Conservation (phyloP, 805 yeast genomes). For the Saccharomycopsis sp. region DNA sequence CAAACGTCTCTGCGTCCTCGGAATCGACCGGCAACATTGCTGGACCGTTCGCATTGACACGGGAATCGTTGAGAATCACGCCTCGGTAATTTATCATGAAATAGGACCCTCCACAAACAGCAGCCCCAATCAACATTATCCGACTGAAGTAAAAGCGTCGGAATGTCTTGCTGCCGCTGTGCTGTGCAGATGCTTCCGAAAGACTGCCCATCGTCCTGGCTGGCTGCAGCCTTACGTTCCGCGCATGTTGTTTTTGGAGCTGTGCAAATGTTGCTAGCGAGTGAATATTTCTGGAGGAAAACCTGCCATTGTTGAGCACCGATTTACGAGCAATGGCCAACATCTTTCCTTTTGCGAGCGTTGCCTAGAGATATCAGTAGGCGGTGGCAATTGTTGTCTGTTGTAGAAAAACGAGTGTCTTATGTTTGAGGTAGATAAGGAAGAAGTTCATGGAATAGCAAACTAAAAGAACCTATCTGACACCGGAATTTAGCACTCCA, state of each 20-base stretch:
- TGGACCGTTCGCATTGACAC: background rate
- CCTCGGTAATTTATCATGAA: background rate
- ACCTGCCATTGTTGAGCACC: background rate
- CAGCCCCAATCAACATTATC: background rate
- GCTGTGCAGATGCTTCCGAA: background rate
- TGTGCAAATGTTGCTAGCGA: no score
- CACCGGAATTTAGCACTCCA: no score
- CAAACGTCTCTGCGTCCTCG: conserved; percentile 55
- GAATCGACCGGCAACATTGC: conserved; percentile 30
- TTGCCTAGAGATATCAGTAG: no score
- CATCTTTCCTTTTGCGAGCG: no score
- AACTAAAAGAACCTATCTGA: no score
- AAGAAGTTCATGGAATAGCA: no score
- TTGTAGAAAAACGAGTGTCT: no score
- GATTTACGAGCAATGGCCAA: background rate
- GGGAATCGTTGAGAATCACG: background rate
- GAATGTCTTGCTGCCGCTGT: background rate
- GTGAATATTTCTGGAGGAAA: background rate
- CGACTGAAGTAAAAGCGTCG: background rate
- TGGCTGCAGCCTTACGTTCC: background rate
- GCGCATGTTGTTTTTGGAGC: background rate
- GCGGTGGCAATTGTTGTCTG: no score
- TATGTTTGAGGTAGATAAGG: no score
- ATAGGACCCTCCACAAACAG: background rate
- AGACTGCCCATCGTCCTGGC: background rate